phyloP scores from a whole-genome alignment of 345 rosid genomes.

The Eucalyptus dawsonii region DNA sequence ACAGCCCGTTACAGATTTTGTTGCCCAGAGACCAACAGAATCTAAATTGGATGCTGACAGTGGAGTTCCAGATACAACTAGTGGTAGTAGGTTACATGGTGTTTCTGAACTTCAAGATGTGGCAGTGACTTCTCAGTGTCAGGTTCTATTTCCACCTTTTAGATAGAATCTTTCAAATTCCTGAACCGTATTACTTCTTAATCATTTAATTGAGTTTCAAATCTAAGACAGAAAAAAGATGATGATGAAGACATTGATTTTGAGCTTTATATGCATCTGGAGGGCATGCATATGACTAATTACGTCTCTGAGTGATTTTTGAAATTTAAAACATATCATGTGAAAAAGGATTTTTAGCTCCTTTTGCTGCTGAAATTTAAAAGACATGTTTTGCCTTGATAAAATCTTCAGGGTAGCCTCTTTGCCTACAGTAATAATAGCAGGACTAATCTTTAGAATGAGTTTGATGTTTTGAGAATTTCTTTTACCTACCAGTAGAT shows the following conservation, averaged over 20 bases:
- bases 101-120: not conserved
- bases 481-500: not conserved
- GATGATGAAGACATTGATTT: not conserved
- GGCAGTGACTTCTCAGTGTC: slow-evolving; percentile 1
- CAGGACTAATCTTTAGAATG: not conserved
- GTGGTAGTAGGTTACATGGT: slow-evolving; percentile 4
- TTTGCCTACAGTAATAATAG: not conserved
- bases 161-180: not conserved
- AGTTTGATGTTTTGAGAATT: not conserved
- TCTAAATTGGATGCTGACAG: slow-evolving; percentile 10
- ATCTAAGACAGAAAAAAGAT: not conserved
- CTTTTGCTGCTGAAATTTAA: not conserved
- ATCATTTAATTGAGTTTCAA: not conserved
- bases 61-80: not conserved
- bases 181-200: not conserved
- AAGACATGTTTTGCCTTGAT: not conserved
- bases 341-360: not conserved
- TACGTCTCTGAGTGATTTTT: not conserved
- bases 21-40: slow-evolving; percentile 6
- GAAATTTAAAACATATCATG: not conserved
- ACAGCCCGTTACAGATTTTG: slow-evolving; percentile 15
- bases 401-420: not conserved
- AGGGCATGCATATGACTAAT: not conserved
- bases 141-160: not conserved
- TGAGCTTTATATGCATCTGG: not conserved